Conservation (phyloP, 2,329 filamentous ascomycete genomes). For the Leptosphaerulina australis region DNA sequence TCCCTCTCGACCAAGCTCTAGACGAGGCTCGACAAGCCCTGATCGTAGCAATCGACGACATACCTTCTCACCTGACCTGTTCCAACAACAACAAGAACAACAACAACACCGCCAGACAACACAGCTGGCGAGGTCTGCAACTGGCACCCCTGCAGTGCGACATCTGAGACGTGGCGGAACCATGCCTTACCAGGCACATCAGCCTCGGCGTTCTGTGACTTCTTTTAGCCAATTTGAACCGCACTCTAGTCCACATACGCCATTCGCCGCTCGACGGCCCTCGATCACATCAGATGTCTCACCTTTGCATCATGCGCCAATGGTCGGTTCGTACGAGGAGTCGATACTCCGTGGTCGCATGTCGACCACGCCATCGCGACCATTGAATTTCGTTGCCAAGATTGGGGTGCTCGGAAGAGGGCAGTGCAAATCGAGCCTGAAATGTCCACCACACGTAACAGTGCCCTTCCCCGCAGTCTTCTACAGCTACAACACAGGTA, state of each 20-base stretch:
- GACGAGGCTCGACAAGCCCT: slow-evolving; percentile 49
- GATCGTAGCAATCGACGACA: slow-evolving; percentile 67
- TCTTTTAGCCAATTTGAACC: slow-evolving; percentile 56
- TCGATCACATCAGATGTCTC: slow-evolving; percentile 77
- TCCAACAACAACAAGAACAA: slow-evolving; percentile 61
- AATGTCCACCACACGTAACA: slow-evolving; percentile 87
- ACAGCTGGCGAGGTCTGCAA: slow-evolving; percentile 42
- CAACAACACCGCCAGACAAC: too few species aligned
- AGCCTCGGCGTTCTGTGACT: slow-evolving; percentile 75
- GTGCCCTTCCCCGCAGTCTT: slow-evolving; percentile 94
- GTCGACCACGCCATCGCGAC: slow-evolving; percentile 93
- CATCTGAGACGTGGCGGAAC: slow-evolving; percentile 63
- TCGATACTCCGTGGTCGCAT: slow-evolving; percentile 93
- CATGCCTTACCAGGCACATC: slow-evolving; percentile 76
- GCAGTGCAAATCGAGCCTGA: slow-evolving; percentile 82
- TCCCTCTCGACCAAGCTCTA: slow-evolving; percentile 52
- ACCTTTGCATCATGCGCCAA: slow-evolving; percentile 84
- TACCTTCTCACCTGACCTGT: slow-evolving; percentile 70
- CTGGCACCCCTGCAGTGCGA: slow-evolving; percentile 39
- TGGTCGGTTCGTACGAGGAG: slow-evolving; percentile 98
- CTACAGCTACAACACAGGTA: slow-evolving; percentile 82
- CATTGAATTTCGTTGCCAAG: slow-evolving; percentile 89
- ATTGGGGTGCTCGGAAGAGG: slow-evolving; percentile 92
- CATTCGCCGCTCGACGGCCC: slow-evolving; percentile 63
- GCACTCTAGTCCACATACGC: slow-evolving; percentile 52